phyloP scores from a whole-genome alignment of 495 filamentous ascomycete species.

The Extremus antarcticus region DNA sequence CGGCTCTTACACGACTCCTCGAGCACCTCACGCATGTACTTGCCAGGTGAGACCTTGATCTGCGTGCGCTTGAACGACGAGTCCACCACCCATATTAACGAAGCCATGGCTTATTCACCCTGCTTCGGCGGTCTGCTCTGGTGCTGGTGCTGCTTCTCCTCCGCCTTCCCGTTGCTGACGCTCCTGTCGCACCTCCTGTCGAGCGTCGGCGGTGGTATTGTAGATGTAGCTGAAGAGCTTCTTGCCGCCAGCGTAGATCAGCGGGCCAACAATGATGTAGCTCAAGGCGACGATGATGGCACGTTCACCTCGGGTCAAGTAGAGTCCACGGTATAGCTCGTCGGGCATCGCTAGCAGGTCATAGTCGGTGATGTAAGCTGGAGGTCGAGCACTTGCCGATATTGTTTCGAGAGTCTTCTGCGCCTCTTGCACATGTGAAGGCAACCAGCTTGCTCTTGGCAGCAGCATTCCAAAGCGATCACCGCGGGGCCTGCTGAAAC shows the following conservation, averaged over 20 bases:
- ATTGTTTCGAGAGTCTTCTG: not conserved
- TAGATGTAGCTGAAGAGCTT: not conserved
- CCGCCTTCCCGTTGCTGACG: not conserved
- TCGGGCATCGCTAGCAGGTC: constrained; percentile 1
- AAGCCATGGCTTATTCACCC: constrained; percentile 51
- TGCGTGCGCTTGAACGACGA: constrained; percentile 57
- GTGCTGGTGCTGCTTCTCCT: not conserved
- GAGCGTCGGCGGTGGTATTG: not conserved
- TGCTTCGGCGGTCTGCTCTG: not conserved
- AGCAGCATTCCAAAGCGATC: too few species aligned
- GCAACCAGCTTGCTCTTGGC: too few species aligned
- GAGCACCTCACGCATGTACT: constrained; percentile 68
- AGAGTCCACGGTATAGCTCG: constrained; percentile 9
- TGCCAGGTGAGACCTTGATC: constrained; percentile 75
- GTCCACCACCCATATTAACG: constrained; percentile 81
- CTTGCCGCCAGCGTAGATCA: constrained; percentile 10
- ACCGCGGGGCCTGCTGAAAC: too few species aligned
- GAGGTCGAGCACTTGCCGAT: not conserved
- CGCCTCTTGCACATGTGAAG: not conserved
- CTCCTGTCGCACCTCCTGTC: constrained; percentile 3
- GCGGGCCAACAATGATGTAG: constrained; percentile 13
- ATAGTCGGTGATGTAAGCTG: not conserved
- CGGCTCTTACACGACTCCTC: constrained; percentile 78
- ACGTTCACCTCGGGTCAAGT: constrained; percentile 16
- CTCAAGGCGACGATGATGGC: constrained; percentile 16